phyloP scores from a whole-genome alignment of 2,329 filamentous ascomycete species.

The Pestalotiopsis sp. region DNA sequence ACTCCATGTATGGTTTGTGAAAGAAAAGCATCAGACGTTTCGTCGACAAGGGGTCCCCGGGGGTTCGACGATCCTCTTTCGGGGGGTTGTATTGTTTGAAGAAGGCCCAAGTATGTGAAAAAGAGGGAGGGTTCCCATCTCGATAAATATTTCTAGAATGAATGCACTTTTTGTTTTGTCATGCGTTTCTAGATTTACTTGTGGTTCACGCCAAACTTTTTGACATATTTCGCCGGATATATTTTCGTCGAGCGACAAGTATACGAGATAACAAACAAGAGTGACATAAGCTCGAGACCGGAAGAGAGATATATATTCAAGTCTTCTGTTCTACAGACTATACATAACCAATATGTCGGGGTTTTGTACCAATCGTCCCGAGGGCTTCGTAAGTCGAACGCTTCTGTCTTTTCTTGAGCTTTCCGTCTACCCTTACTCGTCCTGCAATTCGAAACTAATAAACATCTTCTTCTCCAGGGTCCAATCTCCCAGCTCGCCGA shows the following conservation, averaged over 20 bases:
- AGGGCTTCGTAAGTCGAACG: constrained; percentile 12
- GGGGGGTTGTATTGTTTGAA: neutral
- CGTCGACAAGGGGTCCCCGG: neutral
- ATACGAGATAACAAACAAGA: neutral
- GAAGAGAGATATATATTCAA: neutral
- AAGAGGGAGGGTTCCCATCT: neutral
- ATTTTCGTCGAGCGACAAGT: neutral
- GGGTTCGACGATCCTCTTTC: neutral
- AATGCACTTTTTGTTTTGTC: too few species aligned
- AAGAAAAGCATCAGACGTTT: constrained; percentile 5
- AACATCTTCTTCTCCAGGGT: neutral
- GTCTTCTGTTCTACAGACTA: neutral
- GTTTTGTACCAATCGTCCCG: constrained; percentile 15
- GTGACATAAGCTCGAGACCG: neutral
- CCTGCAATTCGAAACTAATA: neutral
- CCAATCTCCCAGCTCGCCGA: constrained; percentile 8
- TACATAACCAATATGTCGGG: neutral
- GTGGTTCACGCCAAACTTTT: too few species aligned
- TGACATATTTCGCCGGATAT: neutral
- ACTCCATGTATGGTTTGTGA: neutral
- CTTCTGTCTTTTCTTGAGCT: too few species aligned
- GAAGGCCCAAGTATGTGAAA: neutral
- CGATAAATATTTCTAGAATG: neutral
- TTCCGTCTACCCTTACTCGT: neutral
- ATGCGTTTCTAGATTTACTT: too few species aligned